These are phyloP conservation scores for Thymus quinquecostatus DNA, from an alignment of 257 asterid genomes.

Conservation along the genomic window DNA sequence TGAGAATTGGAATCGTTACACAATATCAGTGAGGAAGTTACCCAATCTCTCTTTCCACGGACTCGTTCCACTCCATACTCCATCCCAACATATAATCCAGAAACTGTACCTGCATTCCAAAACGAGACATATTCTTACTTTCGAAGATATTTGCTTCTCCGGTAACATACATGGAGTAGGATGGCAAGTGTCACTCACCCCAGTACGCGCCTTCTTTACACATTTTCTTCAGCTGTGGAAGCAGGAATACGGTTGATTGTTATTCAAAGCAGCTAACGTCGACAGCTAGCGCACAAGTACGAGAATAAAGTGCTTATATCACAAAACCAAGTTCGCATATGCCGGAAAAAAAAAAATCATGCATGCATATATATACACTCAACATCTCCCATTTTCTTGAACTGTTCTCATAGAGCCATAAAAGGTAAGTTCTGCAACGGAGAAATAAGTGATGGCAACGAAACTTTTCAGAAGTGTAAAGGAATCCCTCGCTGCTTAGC, in stretches of 20 bases:
- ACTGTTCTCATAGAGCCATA: neutral
- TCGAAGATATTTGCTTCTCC: neutral
- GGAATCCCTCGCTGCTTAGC: no score
- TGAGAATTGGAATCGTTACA: neutral
- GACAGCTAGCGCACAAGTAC: no score
- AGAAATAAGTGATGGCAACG: no score
- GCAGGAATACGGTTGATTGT: constrained; percentile 24
- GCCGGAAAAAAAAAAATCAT: neutral
- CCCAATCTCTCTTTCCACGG: constrained; percentile 90
- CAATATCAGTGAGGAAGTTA: constrained; percentile 31
- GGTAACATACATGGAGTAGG: neutral
- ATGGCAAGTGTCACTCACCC: constrained; percentile 59
- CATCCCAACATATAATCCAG: constrained; percentile 81
- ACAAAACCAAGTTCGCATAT: no score
- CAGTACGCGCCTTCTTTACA: constrained; percentile 92
- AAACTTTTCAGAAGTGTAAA: no score
- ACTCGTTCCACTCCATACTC: constrained; percentile 68
- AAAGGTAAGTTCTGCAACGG: neutral
- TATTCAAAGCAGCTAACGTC: neutral
- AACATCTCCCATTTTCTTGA: neutral
- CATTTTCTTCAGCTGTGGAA: constrained; percentile 82
- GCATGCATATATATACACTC: no score
- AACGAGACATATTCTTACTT: neutral
- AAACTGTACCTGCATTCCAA: constrained; percentile 62
- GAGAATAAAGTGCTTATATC: no score